Percentiles rank a stretch among this genome's conserved stretches.
These are phyloP conservation scores for Melaleuca quinquenervia DNA, from an alignment of 345 rosid species.

Conservation along the genomic window DNA sequence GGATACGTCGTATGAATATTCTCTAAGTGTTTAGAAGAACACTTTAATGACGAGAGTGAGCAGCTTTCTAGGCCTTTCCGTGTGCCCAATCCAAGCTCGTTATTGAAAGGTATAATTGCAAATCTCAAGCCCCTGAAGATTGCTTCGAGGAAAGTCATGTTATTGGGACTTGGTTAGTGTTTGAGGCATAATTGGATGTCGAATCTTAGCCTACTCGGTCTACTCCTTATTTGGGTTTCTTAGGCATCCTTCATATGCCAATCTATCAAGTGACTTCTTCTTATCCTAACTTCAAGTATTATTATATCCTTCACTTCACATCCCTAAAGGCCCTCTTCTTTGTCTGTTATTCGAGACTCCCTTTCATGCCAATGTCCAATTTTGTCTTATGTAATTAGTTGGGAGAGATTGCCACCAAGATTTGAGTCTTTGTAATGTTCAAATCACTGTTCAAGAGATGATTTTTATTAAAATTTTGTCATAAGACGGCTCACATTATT, in stretches of 20 bases:
- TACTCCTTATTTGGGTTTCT: background rate
- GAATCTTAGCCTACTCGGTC: background rate
- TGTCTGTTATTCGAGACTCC: background rate
- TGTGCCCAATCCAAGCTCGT: background rate
- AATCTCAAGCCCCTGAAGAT: background rate
- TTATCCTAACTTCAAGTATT: background rate
- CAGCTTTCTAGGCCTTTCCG: background rate
- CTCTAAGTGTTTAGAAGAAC: background rate
- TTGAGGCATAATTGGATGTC: background rate
- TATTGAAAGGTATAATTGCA: background rate
- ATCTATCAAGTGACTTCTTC: background rate
- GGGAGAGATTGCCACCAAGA: background rate
- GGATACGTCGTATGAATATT: too few relatives aligned
- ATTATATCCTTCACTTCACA: background rate
- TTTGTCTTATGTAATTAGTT: background rate
- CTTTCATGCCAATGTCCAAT: background rate
- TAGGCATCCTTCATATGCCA: background rate
- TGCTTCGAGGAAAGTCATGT: background rate
- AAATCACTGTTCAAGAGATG: background rate
- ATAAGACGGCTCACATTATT: background rate
- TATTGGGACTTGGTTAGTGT: background rate
- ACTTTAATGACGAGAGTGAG: background rate
- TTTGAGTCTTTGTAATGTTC: background rate
- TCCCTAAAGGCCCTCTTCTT: background rate
- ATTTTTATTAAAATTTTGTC: background rate